These are phyloP conservation scores for Sphagnum magellanicum DNA, from an alignment of 228 moss, liverwort and hornwort genomes.

Conservation along the genomic window DNA sequence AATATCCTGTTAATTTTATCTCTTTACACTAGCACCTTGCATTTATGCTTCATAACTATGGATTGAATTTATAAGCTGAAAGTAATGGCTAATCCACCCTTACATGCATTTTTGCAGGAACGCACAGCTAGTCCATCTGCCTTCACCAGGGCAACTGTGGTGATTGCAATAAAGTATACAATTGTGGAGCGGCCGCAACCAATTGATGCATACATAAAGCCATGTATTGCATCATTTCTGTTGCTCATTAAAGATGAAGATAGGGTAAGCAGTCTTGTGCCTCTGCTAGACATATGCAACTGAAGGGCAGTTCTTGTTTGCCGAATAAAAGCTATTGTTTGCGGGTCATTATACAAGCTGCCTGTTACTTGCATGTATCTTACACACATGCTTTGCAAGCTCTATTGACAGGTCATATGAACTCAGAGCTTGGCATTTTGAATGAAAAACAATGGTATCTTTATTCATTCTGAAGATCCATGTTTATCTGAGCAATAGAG, in stretches of 20 bases:
- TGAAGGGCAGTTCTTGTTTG: not conserved
- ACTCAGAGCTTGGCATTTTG: no score
- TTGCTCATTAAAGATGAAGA: constrained; percentile 96
- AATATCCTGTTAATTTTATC: no score
- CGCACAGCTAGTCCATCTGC: constrained; percentile 84
- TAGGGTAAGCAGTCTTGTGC: constrained; percentile 40
- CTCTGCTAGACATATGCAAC: not conserved
- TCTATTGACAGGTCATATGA: no score
- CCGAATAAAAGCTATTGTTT: no score
- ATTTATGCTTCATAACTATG: no score
- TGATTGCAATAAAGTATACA: constrained; percentile 98
- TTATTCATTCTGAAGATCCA: no score
- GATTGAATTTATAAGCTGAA: not conserved
- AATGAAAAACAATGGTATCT: no score
- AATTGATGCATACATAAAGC: constrained; percentile 89
- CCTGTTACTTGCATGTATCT: no score
- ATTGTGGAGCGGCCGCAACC: constrained; percentile 98
- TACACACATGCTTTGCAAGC: no score
- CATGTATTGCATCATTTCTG: constrained; percentile 90
- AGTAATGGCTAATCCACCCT: not conserved
- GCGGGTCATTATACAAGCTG: no score
- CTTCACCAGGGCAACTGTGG: constrained; percentile 93
- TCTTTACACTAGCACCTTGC: no score
- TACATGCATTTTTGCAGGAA: constrained; percentile 44
- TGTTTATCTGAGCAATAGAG: no score